A percentile compares a stretch with the other conserved stretches of the same genome.
These are phyloP conservation scores for Camelina laxa DNA, from an alignment of 345 rosid genomes.

Conservation along the genomic window DNA sequence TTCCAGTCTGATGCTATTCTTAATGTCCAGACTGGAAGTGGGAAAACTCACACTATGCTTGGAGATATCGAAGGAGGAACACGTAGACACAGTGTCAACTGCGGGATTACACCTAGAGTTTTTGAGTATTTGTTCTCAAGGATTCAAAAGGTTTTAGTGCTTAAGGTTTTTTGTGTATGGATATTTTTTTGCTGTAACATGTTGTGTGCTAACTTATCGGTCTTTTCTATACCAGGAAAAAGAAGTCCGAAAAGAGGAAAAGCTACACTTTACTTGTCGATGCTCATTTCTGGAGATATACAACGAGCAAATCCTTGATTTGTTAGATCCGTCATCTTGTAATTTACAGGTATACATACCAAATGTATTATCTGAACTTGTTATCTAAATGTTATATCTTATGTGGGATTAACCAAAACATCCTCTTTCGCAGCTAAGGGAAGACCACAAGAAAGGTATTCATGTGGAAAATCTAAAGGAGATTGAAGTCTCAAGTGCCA, in stretches of 20 bases:
- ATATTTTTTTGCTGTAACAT: not conserved
- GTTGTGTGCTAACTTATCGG: constrained; percentile 5
- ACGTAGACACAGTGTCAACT: constrained; percentile 89
- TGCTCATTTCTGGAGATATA: constrained; percentile 98
- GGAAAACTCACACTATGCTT: constrained; percentile 99
- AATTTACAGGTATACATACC: constrained; percentile 73
- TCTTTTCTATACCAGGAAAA: constrained; percentile 67
- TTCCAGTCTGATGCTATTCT: constrained; percentile 24
- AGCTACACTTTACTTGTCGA: constrained; percentile 74
- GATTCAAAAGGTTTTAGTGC: constrained; percentile 77
- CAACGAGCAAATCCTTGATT: constrained; percentile 97
- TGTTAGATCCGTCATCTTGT: constrained; percentile 81
- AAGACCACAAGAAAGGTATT: constrained; percentile 90
- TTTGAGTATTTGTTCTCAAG: constrained; percentile 88
- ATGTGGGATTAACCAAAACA: constrained; percentile 12
- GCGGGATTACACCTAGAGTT: constrained; percentile 98
- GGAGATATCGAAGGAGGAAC: constrained; percentile 98
- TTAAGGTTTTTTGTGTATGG: not conserved
- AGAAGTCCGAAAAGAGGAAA: constrained; percentile 81
- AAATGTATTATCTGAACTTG: not conserved
- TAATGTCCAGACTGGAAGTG: constrained; percentile 89
- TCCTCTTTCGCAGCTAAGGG: constrained; percentile 67
- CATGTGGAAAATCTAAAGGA: constrained; percentile 95
- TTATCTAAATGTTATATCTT: constrained; percentile 9
- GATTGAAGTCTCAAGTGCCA: constrained; percentile 83